These are phyloP conservation scores for Macaranga tanarius DNA, from an alignment of 441 rosid genomes.

Conservation along the genomic window DNA sequence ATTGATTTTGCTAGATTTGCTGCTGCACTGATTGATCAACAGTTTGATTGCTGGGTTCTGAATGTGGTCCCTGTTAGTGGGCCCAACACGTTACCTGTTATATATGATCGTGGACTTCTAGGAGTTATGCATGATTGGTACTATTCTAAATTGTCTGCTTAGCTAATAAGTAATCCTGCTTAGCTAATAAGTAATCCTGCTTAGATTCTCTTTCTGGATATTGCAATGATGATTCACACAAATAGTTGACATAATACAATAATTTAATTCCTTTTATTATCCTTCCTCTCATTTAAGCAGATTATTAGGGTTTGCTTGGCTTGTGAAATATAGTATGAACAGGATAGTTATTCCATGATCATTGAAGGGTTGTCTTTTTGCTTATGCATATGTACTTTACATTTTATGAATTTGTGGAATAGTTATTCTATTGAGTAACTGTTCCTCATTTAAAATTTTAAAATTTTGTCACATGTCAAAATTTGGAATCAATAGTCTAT, in stretches of 20 bases:
- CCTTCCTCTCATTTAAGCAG: not conserved
- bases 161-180: not conserved
- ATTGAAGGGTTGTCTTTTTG: not conserved
- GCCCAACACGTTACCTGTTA: conserved; percentile 90
- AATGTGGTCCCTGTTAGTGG: conserved; percentile 91
- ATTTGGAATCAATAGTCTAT: not conserved
- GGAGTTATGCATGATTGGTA: conserved; percentile 99
- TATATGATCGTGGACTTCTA: conserved; percentile 92
- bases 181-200: conserved; percentile 2
- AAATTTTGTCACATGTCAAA: not conserved
- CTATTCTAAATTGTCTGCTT: conserved; percentile 20
- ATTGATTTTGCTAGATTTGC: conserved; percentile 67
- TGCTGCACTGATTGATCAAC: conserved; percentile 71
- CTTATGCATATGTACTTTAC: not conserved
- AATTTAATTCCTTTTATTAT: not conserved
- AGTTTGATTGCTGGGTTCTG: conserved; percentile 85
- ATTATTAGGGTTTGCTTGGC: not conserved
- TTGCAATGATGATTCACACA: not conserved
- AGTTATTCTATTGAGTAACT: not conserved
- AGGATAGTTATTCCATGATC: not conserved
- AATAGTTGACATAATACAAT: not conserved
- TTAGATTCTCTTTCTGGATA: conserved; percentile 14
- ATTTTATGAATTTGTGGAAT: not conserved
- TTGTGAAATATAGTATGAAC: not conserved
- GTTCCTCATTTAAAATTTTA: not conserved